These are phyloP conservation scores for Artemisia tridentata DNA, from an alignment of 129 eudicot species.

Conservation along the genomic window DNA sequence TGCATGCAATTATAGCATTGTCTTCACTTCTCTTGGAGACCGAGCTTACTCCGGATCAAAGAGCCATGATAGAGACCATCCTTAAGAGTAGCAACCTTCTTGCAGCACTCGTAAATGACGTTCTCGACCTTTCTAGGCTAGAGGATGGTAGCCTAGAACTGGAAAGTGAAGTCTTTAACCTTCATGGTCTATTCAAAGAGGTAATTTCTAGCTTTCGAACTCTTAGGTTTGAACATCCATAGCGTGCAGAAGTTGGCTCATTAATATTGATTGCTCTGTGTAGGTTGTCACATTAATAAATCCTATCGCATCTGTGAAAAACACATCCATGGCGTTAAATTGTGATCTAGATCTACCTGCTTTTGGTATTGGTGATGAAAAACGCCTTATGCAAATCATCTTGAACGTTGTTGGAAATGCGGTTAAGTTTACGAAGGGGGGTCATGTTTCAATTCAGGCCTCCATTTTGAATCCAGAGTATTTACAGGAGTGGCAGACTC, in stretches of 20 bases:
- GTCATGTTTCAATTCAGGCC: slow-evolving; percentile 53
- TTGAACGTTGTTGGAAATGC: slow-evolving; percentile 67
- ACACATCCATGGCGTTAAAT: slow-evolving; percentile 40
- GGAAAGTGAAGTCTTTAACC: slow-evolving; percentile 39
- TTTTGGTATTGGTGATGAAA: slow-evolving; percentile 56
- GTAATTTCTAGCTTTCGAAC: slow-evolving; percentile 26
- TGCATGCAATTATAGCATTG: slow-evolving; percentile 55
- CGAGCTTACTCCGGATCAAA: slow-evolving; percentile 58
- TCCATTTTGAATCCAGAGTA: slow-evolving; percentile 51
- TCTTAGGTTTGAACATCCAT: neutral
- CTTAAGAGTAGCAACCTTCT: slow-evolving; percentile 60
- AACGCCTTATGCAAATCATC: slow-evolving; percentile 56
- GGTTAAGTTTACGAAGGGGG: slow-evolving; percentile 65
- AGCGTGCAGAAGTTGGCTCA: slow-evolving; percentile 13
- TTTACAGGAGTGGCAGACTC: slow-evolving; percentile 49
- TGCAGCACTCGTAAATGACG: slow-evolving; percentile 59
- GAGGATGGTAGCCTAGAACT: slow-evolving; percentile 67
- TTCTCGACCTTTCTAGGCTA: slow-evolving; percentile 62
- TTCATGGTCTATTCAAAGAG: slow-evolving; percentile 50
- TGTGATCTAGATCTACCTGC: slow-evolving; percentile 52
- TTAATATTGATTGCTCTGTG: slow-evolving; percentile 4
- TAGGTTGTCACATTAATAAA: slow-evolving; percentile 51
- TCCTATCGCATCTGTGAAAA: slow-evolving; percentile 60
- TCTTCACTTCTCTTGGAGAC: slow-evolving; percentile 61
- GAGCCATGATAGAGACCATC: slow-evolving; percentile 59